A percentile compares a stretch with the other conserved stretches of the same genome.
These are phyloP conservation scores for Leccinum sublutescens DNA, from an alignment of 768 basidiomycete genomes.

Conservation along the genomic window DNA sequence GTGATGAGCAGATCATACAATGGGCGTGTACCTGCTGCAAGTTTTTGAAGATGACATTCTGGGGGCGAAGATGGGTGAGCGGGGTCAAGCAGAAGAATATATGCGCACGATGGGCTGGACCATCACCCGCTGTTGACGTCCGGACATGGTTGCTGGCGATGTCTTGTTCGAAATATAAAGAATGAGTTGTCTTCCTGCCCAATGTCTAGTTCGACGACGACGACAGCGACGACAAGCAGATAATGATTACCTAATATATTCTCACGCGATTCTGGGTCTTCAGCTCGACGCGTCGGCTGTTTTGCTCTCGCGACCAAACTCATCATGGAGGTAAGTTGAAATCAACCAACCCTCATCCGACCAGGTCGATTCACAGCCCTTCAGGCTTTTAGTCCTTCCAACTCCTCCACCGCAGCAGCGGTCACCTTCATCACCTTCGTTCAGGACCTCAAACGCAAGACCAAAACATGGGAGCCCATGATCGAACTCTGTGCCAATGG, in stretches of 20 bases:
- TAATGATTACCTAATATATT: slow-evolving; percentile 21
- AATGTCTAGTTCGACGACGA: slow-evolving; percentile 1
- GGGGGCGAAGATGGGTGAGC: slow-evolving; percentile 7
- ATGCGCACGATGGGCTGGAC: slow-evolving; percentile 99
- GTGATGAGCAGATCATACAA: slow-evolving; percentile 7
- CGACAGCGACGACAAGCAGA: neutral
- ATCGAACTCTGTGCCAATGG: slow-evolving; percentile 93
- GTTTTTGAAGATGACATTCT: slow-evolving; percentile 99
- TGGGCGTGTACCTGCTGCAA: slow-evolving; percentile 67
- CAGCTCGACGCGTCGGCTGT: slow-evolving; percentile 19
- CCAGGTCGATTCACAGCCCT: slow-evolving; percentile 5
- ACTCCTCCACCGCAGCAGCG: slow-evolving; percentile 95
- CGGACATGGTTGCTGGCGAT: slow-evolving; percentile 65
- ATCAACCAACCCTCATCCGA: neutral
- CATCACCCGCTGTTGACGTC: slow-evolving; percentile 95
- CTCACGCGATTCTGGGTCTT: slow-evolving; percentile 18
- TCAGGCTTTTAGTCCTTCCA: slow-evolving; percentile 70
- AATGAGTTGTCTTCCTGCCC: too few relatives aligned
- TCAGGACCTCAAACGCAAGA: slow-evolving; percentile 97
- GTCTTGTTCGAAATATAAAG: neutral
- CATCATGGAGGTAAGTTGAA: slow-evolving; percentile 29
- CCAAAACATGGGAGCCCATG: slow-evolving; percentile 94
- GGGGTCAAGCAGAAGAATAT: slow-evolving; percentile 33
- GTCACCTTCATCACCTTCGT: slow-evolving; percentile 99
- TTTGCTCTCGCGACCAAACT: slow-evolving; percentile 17